Evolutionary conservation across 2,329 filamentous ascomycete species (phyloP).

Genomic region (Sclerotinia spermophila): DNA sequence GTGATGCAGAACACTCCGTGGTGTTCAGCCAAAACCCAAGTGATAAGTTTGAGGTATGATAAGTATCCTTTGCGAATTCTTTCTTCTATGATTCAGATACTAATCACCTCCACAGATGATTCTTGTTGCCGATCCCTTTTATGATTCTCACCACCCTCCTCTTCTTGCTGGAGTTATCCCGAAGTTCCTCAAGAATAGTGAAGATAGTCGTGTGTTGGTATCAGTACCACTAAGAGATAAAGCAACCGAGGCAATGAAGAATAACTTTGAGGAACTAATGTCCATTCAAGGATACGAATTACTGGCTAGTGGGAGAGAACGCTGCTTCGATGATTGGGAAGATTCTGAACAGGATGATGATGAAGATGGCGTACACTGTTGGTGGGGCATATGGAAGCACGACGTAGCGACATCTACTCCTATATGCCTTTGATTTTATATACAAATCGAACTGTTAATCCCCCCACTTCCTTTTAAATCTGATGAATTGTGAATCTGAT

Average conservation of each 20-base stretch:
- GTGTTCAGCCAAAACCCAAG: conserved; percentile 40
- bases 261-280: conserved; percentile 10
- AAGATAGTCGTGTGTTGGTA: conserved; percentile 62
- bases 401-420: neutral
- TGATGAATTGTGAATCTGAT: neutral
- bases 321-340: conserved; percentile 17
- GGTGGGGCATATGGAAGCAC: conserved; percentile 21
- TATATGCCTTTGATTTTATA: neutral
- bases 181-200: conserved; percentile 57
- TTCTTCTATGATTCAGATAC: neutral
- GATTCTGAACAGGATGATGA: conserved; percentile 1
- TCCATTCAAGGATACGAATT: neutral
- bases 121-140: conserved; percentile 81
- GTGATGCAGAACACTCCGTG: conserved; percentile 39
- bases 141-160: conserved; percentile 76
- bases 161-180: conserved; percentile 69
- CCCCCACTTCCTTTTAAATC: neutral
- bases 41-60: conserved; percentile 42
- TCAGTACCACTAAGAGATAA: conserved; percentile 78
- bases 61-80: conserved; percentile 14
- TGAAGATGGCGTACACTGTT: conserved; percentile 17
- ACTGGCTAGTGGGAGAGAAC: conserved; percentile 5
- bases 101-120: conserved; percentile 53
- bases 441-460: neutral
- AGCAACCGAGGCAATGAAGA: conserved; percentile 45